A percentile compares a stretch with the other conserved stretches of the same genome.
Evolutionary conservation across 208 protist species (phyloP).

Genomic region (Trypanosoma mega): DNA sequence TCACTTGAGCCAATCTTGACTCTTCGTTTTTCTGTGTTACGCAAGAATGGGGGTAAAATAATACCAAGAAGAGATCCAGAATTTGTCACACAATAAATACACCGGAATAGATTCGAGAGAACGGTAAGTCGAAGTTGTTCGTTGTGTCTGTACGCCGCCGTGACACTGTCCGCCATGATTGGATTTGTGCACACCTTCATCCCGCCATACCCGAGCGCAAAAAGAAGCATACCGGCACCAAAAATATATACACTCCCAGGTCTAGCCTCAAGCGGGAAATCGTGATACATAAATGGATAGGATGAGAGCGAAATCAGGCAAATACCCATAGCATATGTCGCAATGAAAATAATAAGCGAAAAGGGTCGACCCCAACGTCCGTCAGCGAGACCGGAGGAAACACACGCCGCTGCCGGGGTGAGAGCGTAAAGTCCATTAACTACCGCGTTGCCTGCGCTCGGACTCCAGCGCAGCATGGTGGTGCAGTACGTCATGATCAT

Average conservation of each 20-base stretch:
- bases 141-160: constrained; percentile 22
- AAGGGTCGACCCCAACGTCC: constrained; percentile 37
- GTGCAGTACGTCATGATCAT: constrained; percentile 69
- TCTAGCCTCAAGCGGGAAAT: constrained; percentile 33
- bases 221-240: constrained; percentile 11
- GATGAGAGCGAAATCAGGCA: constrained; percentile 42
- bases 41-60: constrained; percentile 53
- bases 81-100: constrained; percentile 58
- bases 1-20: constrained; percentile 25
- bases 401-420: constrained; percentile 42
- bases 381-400: constrained; percentile 57
- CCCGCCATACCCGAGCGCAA: constrained; percentile 47
- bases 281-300: constrained; percentile 36
- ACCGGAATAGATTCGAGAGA: constrained; percentile 52
- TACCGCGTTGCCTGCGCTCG: constrained; percentile 35
- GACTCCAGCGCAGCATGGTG: constrained; percentile 44
- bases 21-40: constrained; percentile 33
- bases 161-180: constrained; percentile 65
- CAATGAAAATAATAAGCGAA: constrained; percentile 31
- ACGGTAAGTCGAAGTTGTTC: constrained; percentile 22
- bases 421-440: constrained; percentile 58
- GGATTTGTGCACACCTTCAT: constrained; percentile 80
- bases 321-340: constrained; percentile 35
- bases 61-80: constrained; percentile 52
- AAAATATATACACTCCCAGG: constrained; percentile 29